phyloP scores from a whole-genome alignment of 1,284 basidiomycete species.

The Cystobasidium sp. region DNA sequence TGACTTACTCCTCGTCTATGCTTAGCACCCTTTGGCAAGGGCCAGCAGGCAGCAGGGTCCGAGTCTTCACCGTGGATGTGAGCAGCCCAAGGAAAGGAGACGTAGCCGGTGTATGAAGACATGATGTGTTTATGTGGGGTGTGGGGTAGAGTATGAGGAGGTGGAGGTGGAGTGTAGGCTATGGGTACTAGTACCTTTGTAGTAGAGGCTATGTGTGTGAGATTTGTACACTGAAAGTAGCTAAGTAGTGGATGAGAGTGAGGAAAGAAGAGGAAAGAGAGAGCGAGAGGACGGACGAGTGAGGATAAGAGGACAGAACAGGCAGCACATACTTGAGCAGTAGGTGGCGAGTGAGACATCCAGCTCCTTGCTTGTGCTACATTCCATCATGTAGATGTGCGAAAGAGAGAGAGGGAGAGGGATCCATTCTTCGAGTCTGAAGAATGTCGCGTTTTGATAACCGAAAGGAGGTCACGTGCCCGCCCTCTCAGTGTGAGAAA shows the following conservation, averaged over 20 bases:
- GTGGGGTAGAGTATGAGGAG: no score
- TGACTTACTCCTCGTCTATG: slow-evolving; percentile 10
- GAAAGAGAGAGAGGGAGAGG: not conserved
- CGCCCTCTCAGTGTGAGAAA: not conserved
- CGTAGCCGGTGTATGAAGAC: not conserved
- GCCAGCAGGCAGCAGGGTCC: not conserved
- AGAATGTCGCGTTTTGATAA: not conserved
- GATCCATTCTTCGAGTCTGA: not conserved
- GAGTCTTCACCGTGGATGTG: slow-evolving; percentile 15
- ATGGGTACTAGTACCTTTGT: not conserved
- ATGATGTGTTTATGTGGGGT: not conserved
- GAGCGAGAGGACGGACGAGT: no score
- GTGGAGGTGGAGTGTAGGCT: slow-evolving; percentile 7
- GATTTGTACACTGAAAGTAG: slow-evolving; percentile 1
- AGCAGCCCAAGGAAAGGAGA: slow-evolving; percentile 15
- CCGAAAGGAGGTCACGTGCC: slow-evolving; percentile 2
- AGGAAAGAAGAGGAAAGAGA: slow-evolving; percentile 17
- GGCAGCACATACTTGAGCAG: not conserved
- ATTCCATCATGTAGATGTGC: not conserved
- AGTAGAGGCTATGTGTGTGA: not conserved
- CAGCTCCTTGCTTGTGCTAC: slow-evolving; percentile 3
- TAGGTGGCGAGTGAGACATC: slow-evolving; percentile 13
- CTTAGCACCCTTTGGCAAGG: not conserved
- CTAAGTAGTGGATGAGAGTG: slow-evolving; percentile 1
- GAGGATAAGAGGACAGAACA: not conserved